Evolutionary conservation across 2,329 filamentous ascomycete species (phyloP).

Genomic region (Exophiala alcalophila): DNA sequence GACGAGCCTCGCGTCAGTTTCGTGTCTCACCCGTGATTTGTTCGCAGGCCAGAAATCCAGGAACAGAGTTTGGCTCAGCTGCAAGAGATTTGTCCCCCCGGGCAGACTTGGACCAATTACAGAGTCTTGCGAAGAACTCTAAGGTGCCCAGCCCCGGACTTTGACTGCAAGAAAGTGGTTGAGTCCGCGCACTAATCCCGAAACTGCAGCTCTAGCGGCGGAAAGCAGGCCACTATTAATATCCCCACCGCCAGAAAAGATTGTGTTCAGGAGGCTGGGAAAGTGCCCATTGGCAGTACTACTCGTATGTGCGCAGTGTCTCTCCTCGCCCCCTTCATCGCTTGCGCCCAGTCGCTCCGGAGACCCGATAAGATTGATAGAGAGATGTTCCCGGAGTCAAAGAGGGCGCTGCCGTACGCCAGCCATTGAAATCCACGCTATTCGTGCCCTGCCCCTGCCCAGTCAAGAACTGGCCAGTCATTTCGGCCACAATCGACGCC

Average conservation of each 20-base stretch:
- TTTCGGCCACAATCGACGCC: too few relatives aligned
- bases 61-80: background rate
- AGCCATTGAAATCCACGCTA: too few relatives aligned
- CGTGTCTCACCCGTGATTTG: too few relatives aligned
- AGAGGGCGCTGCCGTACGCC: too few relatives aligned
- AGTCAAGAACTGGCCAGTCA: too few relatives aligned
- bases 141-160: slow-evolving; percentile 14
- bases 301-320: slow-evolving; percentile 4
- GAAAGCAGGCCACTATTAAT: slow-evolving; percentile 27
- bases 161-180: slow-evolving; percentile 1
- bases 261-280: slow-evolving; percentile 5
- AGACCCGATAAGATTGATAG: slow-evolving; percentile 21
- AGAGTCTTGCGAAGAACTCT: background rate
- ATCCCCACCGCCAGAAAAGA: slow-evolving; percentile 9
- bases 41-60: slow-evolving; percentile 5
- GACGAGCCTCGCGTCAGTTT: slow-evolving; percentile 18
- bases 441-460: too few relatives aligned
- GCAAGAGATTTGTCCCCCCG: background rate
- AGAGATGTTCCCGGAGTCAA: too few relatives aligned
- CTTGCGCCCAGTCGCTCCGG: slow-evolving; percentile 18
- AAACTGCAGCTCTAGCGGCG: slow-evolving; percentile 20
- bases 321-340: slow-evolving; percentile 2
- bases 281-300: background rate
- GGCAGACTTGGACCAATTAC: too few relatives aligned
- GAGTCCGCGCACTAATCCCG: slow-evolving; percentile 13